Evolutionary conservation across 768 basidiomycete genomes (phyloP), one percentile per base, ranked within the genome.

Genomic region (Mycena latifolia): DNA sequence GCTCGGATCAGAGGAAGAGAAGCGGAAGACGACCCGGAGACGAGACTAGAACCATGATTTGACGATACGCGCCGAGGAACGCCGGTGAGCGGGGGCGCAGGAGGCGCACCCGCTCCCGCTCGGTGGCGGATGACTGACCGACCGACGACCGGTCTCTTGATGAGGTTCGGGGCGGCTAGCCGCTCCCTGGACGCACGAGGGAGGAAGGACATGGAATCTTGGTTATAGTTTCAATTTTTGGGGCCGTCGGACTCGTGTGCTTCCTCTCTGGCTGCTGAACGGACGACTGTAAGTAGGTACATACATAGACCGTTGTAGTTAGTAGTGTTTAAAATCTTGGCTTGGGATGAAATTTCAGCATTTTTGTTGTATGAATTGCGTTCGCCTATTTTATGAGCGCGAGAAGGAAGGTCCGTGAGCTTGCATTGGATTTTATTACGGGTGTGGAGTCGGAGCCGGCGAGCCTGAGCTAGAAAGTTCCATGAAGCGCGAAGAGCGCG

Each of bases 231-330:
- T 47, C n/a, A 17, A 14, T 43, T 14, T 43, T 43, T 43, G 6
- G 4, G 41, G n/a, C 20, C n/a, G n/a, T n/a, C n/a, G n/a, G n/a
- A n/a, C 2, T 43, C 20, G 41, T 18, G 33, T 14, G 33, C 33
- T 35, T 6, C 33, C 33, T 14, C 33, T 35, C 33, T 7, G 33
- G 33, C 33, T 41, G 39, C 50, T 43, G 62, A 35, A 57, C 41
- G 63, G 56, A 64, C 63, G 55, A 64, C 63, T 64, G 63, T 57
- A 57, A 51, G 46, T 57, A 64, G 63, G 51, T 63, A 57, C 35
- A 57, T 63, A 57, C 47, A 63, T 63, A 56, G 62, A 63, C 63
- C 63, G 63, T 46, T 64, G 63, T 64, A 65, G 64, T 65, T 59
- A 55, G 64, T 62, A 60, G 51, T 60, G 57, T 60, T 51, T 27